Base-by-base conservation (phyloP, 148 eudicot species). In the Spergularia bocconei region DNA sequence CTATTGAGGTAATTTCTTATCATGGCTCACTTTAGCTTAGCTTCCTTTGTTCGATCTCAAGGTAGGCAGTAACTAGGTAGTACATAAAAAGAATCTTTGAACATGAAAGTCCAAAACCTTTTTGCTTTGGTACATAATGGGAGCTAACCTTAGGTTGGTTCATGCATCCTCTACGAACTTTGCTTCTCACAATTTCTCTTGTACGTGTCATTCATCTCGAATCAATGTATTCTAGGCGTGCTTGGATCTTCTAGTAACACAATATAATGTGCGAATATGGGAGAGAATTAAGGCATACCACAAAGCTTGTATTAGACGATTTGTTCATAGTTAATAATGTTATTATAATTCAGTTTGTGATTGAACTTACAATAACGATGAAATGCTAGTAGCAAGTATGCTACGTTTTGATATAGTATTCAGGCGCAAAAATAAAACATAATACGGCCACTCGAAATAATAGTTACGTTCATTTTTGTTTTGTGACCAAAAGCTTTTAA, bases 51-150 rank as follows among this genome's bases (percentile, higher is more conserved):
- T 70, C 29, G n/a, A n/a, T 64, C 3, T 38, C 14, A 70, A 17
- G n/a, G 16, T 11, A 53, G 62, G 55, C 8, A 68, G 15, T 5
- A 36, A 62, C 13, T 53, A 54, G 47, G 57, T 67, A 63, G 75
- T 78, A 67, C 72, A 12, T 13, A 68, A 47, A 60, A 71, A 71
- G 80, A 78, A 71, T 78, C 76, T 78, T 71, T 78, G 80, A 78
- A 78, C 71, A 25, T 64, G 69, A 78, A 78, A 71, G 75, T 71
- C 70, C 58, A 71, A 64, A 25, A 48, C 55, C 47, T 63, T 71
- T 75, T 78, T 44, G 41, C 63, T 39, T 71, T 38, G 38, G 44
- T 71, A 16, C 1, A 6, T 13, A 44, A 70, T 60, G 69, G 61
- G 48, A 61, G 51, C 67, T 50, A 19, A 44, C 8, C 10, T 44